Conservation (phyloP, 345 rosid genomes). For the Crucihimalaya himalaica region DNA sequence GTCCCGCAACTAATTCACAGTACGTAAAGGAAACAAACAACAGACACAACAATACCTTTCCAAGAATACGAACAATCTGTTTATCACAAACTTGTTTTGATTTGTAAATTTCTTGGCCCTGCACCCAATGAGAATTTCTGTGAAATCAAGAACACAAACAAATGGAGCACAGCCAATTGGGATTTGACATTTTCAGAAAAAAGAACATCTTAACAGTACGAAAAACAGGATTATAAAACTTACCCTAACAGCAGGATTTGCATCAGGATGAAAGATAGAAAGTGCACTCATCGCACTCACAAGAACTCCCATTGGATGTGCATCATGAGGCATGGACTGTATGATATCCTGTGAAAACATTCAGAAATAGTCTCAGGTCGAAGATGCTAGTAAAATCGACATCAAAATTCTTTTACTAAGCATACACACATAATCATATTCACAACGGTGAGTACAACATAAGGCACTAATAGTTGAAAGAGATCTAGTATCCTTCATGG, state of each 20-base stretch:
- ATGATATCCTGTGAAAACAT: conserved; percentile 67
- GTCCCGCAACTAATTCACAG: background rate
- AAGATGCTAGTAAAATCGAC: background rate
- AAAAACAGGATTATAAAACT: conserved; percentile 31
- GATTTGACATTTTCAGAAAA: conserved; percentile 2
- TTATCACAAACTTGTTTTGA: conserved; percentile 88
- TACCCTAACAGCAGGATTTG: conserved; percentile 92
- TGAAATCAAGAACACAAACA: background rate
- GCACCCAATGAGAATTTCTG: background rate
- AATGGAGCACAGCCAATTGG: background rate
- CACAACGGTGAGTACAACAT: background rate
- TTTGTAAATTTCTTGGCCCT: conserved; percentile 55
- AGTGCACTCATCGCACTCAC: conserved; percentile 94
- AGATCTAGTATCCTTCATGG: background rate
- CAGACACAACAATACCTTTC: conserved; percentile 58
- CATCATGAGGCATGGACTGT: conserved; percentile 94
- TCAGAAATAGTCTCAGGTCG: background rate
- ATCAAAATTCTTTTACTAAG: background rate
- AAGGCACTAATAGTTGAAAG: background rate
- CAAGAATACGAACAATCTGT: conserved; percentile 85
- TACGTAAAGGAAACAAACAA: conserved; percentile 9
- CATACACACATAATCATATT: background rate
- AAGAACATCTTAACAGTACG: conserved; percentile 2
- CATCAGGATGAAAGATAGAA: conserved; percentile 96
- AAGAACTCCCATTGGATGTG: conserved; percentile 96